Conservation (phyloP, 495 filamentous ascomycete genomes). For the Aspergillus avenaceus region DNA sequence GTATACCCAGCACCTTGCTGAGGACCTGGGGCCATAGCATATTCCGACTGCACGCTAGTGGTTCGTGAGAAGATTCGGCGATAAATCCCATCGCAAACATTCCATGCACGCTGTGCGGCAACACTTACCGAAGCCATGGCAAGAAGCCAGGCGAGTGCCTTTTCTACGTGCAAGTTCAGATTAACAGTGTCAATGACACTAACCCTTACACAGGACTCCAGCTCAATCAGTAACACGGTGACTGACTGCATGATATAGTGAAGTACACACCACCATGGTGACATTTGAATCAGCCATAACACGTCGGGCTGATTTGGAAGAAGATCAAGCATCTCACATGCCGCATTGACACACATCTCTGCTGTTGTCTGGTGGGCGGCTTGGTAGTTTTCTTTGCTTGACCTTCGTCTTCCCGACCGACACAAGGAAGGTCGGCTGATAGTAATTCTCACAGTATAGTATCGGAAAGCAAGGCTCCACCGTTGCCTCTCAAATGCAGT, state of each 20-base stretch:
- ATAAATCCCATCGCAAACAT: background rate
- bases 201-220: slow-evolving; percentile 8
- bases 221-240: slow-evolving; percentile 49
- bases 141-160: background rate
- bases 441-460: slow-evolving; percentile 50
- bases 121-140: background rate
- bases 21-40: background rate
- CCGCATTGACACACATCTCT: slow-evolving; percentile 45
- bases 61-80: background rate
- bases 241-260: slow-evolving; percentile 55
- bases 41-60: background rate
- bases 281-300: slow-evolving; percentile 34
- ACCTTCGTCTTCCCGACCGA: slow-evolving; percentile 9
- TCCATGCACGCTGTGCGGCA: background rate
- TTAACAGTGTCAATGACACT: background rate
- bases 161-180: background rate
- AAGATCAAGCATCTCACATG: slow-evolving; percentile 43
- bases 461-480: slow-evolving; percentile 41
- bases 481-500: slow-evolving; percentile 19
- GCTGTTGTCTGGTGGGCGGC: slow-evolving; percentile 11
- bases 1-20: background rate
- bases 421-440: slow-evolving; percentile 55
- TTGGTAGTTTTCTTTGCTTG: slow-evolving; percentile 17
- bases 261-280: slow-evolving; percentile 56
- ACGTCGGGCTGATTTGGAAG: slow-evolving; percentile 32